phyloP scores from a whole-genome alignment of 805 yeast species.

The Cyberlindnera maclurae region DNA sequence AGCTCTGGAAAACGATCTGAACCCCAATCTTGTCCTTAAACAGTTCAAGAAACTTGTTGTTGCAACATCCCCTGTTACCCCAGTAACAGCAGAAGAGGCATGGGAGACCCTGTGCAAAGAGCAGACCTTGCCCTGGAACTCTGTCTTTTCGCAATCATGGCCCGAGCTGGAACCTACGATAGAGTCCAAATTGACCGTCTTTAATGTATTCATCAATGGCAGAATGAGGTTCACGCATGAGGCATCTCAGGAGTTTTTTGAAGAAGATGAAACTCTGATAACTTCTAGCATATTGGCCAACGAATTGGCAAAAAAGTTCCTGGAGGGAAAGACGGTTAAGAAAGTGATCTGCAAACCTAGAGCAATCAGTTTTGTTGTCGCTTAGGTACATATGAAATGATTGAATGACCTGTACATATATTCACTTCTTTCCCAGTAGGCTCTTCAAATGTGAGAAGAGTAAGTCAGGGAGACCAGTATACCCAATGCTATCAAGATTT shows the following conservation, averaged over 20 bases:
- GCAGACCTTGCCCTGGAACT: slow-evolving; percentile 30
- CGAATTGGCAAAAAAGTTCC: slow-evolving; percentile 34
- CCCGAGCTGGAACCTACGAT: slow-evolving; percentile 41
- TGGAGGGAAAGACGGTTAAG: slow-evolving; percentile 35
- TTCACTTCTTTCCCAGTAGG: slow-evolving; percentile 26
- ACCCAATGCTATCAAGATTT: slow-evolving; percentile 35
- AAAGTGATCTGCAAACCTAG: slow-evolving; percentile 48
- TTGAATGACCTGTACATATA: slow-evolving; percentile 1
- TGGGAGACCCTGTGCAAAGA: slow-evolving; percentile 43
- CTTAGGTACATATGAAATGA: slow-evolving; percentile 1
- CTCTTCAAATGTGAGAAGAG: slow-evolving; percentile 49
- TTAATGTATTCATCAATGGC: slow-evolving; percentile 69
- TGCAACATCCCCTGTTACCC: slow-evolving; percentile 75
- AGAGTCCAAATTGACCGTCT: slow-evolving; percentile 34
- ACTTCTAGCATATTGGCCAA: slow-evolving; percentile 25
- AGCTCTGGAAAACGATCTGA: slow-evolving; percentile 32
- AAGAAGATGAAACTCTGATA: slow-evolving; percentile 30
- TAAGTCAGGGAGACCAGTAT: slow-evolving; percentile 41
- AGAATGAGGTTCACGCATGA: slow-evolving; percentile 46
- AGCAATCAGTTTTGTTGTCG: slow-evolving; percentile 20
- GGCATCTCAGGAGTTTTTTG: slow-evolving; percentile 30
- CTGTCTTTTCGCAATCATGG: slow-evolving; percentile 58
- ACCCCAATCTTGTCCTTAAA: slow-evolving; percentile 36
- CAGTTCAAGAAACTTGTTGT: slow-evolving; percentile 48
- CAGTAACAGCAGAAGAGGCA: slow-evolving; percentile 76